These are phyloP conservation scores for Pseudozyma sp. DNA, from an alignment of 1,284 basidiomycete species.

Conservation along the genomic window DNA sequence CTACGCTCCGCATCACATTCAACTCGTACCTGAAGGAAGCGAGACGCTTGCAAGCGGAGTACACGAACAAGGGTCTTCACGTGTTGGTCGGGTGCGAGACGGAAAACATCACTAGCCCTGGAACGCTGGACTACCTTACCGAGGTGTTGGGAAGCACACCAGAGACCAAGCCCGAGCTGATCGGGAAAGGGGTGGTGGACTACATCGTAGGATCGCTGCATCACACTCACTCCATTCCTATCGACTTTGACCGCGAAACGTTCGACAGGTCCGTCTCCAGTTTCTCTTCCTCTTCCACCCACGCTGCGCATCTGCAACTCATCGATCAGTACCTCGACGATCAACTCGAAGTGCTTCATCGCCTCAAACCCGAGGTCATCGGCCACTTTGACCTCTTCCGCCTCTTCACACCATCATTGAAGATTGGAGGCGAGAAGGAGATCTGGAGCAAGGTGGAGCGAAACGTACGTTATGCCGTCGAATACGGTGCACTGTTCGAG, in stretches of 20 bases:
- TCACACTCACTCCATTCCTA: constrained; percentile 86
- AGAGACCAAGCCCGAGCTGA: constrained; percentile 15
- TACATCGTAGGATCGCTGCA: constrained; percentile 95
- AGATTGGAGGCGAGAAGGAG: constrained; percentile 73
- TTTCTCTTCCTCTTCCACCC: constrained; percentile 59
- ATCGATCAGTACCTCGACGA: constrained; percentile 58
- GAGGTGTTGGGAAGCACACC: constrained; percentile 71
- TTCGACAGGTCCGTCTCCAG: constrained; percentile 76
- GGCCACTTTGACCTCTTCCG: constrained; percentile 82
- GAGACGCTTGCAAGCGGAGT: constrained; percentile 75
- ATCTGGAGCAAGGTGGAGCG: constrained; percentile 77
- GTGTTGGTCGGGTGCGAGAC: constrained; percentile 93
- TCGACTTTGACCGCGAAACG: constrained; percentile 87
- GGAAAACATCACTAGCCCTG: constrained; percentile 81
- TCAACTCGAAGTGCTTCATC: constrained; percentile 63
- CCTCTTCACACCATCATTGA: constrained; percentile 69
- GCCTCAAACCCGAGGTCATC: constrained; percentile 86
- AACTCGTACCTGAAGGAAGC: constrained; percentile 80
- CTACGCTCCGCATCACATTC: constrained; percentile 75
- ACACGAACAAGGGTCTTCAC: constrained; percentile 71
- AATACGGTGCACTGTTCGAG: constrained; percentile 93
- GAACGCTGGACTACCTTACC: constrained; percentile 73
- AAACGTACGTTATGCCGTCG: constrained; percentile 80
- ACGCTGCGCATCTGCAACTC: constrained; percentile 31
- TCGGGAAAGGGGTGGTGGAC: constrained; percentile 73